Evolutionary conservation across 2,329 filamentous ascomycete genomes (phyloP).

Genomic region (Tricladium varicosporioides): DNA sequence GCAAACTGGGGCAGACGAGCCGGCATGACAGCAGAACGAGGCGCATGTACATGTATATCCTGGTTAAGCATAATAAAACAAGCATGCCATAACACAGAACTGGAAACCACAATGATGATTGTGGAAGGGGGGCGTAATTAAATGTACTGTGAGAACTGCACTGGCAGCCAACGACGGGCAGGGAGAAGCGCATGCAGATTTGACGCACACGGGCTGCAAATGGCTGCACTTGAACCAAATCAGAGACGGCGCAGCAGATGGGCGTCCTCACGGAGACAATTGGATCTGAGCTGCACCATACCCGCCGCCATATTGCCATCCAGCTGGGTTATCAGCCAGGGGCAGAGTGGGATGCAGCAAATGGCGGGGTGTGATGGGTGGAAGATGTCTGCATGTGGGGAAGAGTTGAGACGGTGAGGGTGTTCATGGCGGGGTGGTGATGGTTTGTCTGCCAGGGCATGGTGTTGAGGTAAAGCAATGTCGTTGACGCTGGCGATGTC

Average conservation of each 20-base stretch:
- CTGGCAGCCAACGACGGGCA: not conserved
- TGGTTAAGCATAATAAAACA: not conserved
- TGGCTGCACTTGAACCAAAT: not conserved
- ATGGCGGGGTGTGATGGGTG: not conserved
- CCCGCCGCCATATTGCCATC: not conserved
- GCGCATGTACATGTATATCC: not conserved
- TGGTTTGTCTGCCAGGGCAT: not conserved
- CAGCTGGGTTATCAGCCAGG: not conserved
- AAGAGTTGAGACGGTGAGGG: not conserved
- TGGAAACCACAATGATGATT: too few species aligned
- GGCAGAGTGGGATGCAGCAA: not conserved
- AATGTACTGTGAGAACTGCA: not conserved
- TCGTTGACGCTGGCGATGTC: not conserved
- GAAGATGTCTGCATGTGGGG: not conserved
- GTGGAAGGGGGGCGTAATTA: too few species aligned
- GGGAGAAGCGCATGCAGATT: too few species aligned
- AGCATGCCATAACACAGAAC: too few species aligned
- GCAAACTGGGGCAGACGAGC: not conserved
- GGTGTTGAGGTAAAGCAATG: not conserved
- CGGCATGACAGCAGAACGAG: not conserved
- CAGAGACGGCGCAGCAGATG: not conserved
- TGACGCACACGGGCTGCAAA: not conserved
- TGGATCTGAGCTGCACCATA: not conserved
- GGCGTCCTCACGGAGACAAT: not conserved
- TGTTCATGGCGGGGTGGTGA: not conserved